Base-by-base conservation (phyloP, 2,329 filamentous ascomycete genomes). In the Lanzia echinophila region DNA sequence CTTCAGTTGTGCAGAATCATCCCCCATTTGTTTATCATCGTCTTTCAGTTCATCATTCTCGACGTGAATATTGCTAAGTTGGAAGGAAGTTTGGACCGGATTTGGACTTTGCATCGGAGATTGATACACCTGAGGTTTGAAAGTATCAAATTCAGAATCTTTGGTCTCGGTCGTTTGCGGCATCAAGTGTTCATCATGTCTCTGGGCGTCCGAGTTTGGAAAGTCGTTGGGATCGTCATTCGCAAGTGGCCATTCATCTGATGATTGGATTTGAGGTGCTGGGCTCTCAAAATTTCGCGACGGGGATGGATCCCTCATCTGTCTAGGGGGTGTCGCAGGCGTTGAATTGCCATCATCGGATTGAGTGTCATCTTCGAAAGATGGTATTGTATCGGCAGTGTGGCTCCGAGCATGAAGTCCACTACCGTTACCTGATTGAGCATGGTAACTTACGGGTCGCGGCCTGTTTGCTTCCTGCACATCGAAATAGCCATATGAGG, bases 381-480 rank as follows among this genome's bases (percentile, higher is more conserved):
- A 59, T 10, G 62, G 62, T 6, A 62, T 50, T 1, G 62, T 63
- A 39, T 62, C 62, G 20, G 58, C 60, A 2, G 61, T 64, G n/a
- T 65, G 54, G 11, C 59, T 58, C 32, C 52, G 38, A 3, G 20
- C 12, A 24, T 32, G 46, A 8, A 32, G 22, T n/a, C n/a, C n/a
- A 34, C 20, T 31, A 13, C 22, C 17, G 3, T n/a, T 34, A 22
- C 24, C 31, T 1, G 33, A 32, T 28, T 47, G 45, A 15, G 36
- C 28, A 28, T 28, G 24, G 24, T 28, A 28, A 28, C 24, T 28
- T 28, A 28, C 24, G 8, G 24, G 24, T 28, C 24, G 24, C n/a
- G n/a, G n/a, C 36, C 41, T n/a, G 31, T 45, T n/a, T 36, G 12
- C 17, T 20, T 41, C 17, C 10, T 41, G 17, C 5, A 20, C 17